Conservation (phyloP, 306 rosid genomes). For the Hippophae tibetana region DNA sequence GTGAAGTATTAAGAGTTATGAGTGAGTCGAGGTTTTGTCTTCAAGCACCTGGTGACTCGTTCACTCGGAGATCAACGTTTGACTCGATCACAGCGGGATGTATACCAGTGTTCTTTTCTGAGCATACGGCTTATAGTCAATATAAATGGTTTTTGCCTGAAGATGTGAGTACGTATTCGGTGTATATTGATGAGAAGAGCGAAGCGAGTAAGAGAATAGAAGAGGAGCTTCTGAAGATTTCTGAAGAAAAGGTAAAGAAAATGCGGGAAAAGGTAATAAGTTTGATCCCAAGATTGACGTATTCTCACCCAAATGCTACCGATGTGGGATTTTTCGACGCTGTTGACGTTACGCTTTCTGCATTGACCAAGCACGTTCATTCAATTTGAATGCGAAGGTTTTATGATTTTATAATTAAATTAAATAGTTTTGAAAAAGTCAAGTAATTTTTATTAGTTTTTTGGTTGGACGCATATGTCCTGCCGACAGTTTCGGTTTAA, state of each 20-base stretch:
- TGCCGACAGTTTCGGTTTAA: too few relatives aligned
- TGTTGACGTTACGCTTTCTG: slow-evolving; percentile 40
- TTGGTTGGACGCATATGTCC: too few relatives aligned
- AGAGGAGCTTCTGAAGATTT: slow-evolving; percentile 30
- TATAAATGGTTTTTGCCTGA: slow-evolving; percentile 49
- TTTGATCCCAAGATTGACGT: slow-evolving; percentile 42
- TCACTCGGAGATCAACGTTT: slow-evolving; percentile 64
- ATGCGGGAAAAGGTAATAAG: slow-evolving; percentile 38
- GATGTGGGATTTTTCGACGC: slow-evolving; percentile 39
- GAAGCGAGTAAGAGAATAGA: slow-evolving; percentile 33
- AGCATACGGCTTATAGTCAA: slow-evolving; percentile 68
- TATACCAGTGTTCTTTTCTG: slow-evolving; percentile 61
- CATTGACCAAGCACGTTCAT: slow-evolving; percentile 10
- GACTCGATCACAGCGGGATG: slow-evolving; percentile 61
- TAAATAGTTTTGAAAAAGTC: too few relatives aligned
- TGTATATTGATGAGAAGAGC: slow-evolving; percentile 45
- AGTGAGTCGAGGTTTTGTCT: slow-evolving; percentile 40
- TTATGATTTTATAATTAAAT: too few relatives aligned
- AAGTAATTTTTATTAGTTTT: too few relatives aligned
- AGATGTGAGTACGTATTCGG: slow-evolving; percentile 29
- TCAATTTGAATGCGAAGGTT: too few relatives aligned
- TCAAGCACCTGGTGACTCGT: slow-evolving; percentile 74
- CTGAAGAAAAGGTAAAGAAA: slow-evolving; percentile 20
- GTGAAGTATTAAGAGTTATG: slow-evolving; percentile 38
- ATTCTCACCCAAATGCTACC: slow-evolving; percentile 44